Evolutionary conservation across 2,329 filamentous ascomycete genomes (phyloP).

Genomic region (Trichoderma polysporum): DNA sequence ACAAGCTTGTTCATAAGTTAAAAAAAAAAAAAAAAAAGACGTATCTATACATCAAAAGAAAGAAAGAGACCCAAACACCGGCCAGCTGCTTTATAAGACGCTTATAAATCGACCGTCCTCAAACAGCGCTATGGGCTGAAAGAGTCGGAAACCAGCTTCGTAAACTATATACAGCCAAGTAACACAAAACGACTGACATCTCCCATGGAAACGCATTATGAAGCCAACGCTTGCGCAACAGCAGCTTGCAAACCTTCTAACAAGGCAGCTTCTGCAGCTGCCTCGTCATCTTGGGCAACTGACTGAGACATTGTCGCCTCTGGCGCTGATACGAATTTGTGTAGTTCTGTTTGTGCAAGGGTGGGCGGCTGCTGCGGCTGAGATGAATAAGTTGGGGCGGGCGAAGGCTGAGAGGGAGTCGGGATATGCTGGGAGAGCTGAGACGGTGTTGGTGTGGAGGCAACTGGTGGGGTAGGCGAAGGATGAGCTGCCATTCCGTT

Average conservation of each 20-base stretch:
- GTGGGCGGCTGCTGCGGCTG: slow-evolving; percentile 17
- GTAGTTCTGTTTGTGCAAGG: slow-evolving; percentile 14
- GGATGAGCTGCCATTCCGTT: background rate
- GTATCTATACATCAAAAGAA: background rate
- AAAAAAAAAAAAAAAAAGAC: background rate
- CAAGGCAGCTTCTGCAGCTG: slow-evolving; percentile 37
- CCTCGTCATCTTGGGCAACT: slow-evolving; percentile 31
- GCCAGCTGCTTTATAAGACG: background rate
- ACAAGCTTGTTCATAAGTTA: background rate
- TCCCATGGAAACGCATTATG: background rate
- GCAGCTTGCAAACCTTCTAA: slow-evolving; percentile 38
- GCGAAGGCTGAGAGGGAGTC: slow-evolving; percentile 10
- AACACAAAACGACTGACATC: background rate
- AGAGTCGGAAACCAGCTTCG: background rate
- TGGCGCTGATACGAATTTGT: slow-evolving; percentile 25
- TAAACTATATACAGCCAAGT: background rate
- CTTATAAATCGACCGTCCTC: background rate
- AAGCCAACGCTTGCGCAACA: slow-evolving; percentile 31
- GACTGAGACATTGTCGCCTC: slow-evolving; percentile 28
- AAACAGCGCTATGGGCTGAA: background rate
- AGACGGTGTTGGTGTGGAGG: slow-evolving; percentile 19
- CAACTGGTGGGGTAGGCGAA: slow-evolving; percentile 13
- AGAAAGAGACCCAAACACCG: background rate
- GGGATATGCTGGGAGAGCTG: slow-evolving; percentile 9
- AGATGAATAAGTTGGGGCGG: slow-evolving; percentile 24